A percentile compares a stretch with the other conserved stretches of the same genome.
phyloP scores from a whole-genome alignment of 2,329 filamentous ascomycete species.

The Trichoderma sp. region DNA sequence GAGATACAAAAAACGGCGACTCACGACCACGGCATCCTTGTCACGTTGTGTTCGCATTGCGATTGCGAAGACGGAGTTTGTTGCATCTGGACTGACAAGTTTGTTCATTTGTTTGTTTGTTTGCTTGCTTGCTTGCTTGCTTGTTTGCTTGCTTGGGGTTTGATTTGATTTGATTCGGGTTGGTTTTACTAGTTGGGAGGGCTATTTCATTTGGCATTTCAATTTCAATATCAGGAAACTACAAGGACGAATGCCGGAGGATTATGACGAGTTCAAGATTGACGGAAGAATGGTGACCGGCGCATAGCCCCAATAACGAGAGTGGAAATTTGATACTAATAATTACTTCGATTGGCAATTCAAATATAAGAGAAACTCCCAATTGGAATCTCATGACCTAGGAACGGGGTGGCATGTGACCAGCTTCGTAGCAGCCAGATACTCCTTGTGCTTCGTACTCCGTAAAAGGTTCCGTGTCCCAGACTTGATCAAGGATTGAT shows the following conservation, averaged over 20 bases:
- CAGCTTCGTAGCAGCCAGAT: neutral
- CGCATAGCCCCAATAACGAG: slow-evolving; percentile 4
- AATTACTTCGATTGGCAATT: neutral
- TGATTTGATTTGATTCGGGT: neutral
- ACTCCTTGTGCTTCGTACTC: neutral
- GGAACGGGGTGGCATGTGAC: neutral
- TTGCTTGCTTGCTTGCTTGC: too few relatives aligned
- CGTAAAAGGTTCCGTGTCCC: neutral
- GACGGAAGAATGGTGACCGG: slow-evolving; percentile 14
- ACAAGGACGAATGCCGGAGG: neutral
- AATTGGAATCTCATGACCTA: neutral
- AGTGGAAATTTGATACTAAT: slow-evolving; percentile 14
- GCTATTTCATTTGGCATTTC: neutral
- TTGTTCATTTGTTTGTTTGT: neutral
- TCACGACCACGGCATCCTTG: neutral
- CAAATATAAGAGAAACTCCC: neutral
- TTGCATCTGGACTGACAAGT: neutral
- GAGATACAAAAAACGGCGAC: neutral
- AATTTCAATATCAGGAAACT: slow-evolving; percentile 5
- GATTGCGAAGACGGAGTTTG: slow-evolving; percentile 10
- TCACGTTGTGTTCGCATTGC: neutral
- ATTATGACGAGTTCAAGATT: slow-evolving; percentile 8
- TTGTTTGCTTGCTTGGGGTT: neutral
- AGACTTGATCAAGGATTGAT: neutral
- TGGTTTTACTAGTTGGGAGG: neutral